Conservation (phyloP, 176 grass and related monocot genomes). For the Carex kokanica region DNA sequence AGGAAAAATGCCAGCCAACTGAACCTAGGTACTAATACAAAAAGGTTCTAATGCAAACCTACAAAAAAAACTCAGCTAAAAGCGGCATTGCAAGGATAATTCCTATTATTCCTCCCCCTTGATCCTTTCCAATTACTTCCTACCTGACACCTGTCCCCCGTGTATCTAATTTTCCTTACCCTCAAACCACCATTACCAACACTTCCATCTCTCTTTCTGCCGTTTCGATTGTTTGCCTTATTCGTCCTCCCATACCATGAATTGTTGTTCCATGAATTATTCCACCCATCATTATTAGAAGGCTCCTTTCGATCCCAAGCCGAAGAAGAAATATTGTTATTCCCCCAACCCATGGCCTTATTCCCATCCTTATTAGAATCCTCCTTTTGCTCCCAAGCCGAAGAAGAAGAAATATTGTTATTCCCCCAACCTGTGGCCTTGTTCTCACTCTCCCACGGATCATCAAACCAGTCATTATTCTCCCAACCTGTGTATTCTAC, state of each 20-base stretch:
- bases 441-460: slow-evolving; percentile 16
- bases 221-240: not conserved
- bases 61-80: not conserved
- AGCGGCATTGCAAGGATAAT: slow-evolving; percentile 16
- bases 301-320: slow-evolving; percentile 12
- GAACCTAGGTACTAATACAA: not conserved
- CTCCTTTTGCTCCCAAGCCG: slow-evolving; percentile 9
- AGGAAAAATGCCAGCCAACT: not conserved
- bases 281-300: slow-evolving; percentile 8
- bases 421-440: slow-evolving; percentile 10
- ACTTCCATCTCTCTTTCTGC: slow-evolving; percentile 20
- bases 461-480: not conserved
- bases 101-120: slow-evolving; percentile 14
- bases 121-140: slow-evolving; percentile 17
- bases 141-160: not conserved
- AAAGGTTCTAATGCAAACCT: not conserved
- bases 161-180: slow-evolving; percentile 23
- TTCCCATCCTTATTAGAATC: not conserved
- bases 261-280: slow-evolving; percentile 17
- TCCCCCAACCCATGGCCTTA: slow-evolving; percentile 4
- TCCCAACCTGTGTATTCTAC: slow-evolving; percentile 3
- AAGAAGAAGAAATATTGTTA: slow-evolving; percentile 13
- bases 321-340: not conserved
- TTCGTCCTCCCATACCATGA: slow-evolving; percentile 21
- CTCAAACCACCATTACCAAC: slow-evolving; percentile 5